Evolutionary conservation across 2,329 filamentous ascomycete genomes (phyloP).

Genomic region (Fusarium xyrophilum): DNA sequence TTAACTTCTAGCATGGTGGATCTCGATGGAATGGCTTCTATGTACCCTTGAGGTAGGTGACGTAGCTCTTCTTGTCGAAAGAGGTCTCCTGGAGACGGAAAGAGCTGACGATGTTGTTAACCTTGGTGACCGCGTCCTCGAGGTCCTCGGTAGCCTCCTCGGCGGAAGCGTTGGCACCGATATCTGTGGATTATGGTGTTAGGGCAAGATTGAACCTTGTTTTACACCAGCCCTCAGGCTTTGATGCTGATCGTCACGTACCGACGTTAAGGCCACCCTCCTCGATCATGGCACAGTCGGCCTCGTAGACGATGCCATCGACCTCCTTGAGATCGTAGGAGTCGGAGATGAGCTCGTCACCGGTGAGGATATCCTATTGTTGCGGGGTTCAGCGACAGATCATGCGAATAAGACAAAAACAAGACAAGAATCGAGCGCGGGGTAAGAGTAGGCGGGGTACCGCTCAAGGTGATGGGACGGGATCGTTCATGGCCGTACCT

Average conservation of each 20-base stretch:
- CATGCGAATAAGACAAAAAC: constrained; percentile 19
- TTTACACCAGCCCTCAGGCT: background rate
- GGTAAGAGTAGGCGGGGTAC: constrained; percentile 18
- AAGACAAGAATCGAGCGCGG: constrained; percentile 28
- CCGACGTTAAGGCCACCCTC: constrained; percentile 76
- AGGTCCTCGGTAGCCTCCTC: constrained; percentile 81
- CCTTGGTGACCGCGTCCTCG: constrained; percentile 74
- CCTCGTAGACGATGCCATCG: constrained; percentile 84
- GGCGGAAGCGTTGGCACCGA: constrained; percentile 94
- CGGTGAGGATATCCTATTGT: constrained; percentile 82
- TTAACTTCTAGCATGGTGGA: constrained; percentile 1
- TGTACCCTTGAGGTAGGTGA: constrained; percentile 83
- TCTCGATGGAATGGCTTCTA: background rate
- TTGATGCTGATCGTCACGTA: constrained; percentile 53
- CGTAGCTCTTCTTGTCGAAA: constrained; percentile 90
- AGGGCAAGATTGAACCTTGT: constrained; percentile 2
- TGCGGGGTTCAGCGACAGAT: constrained; percentile 42
- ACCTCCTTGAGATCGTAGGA: constrained; percentile 84
- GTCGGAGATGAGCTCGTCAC: constrained; percentile 96
- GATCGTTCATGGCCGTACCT: constrained; percentile 53
- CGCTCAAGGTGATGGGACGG: background rate
- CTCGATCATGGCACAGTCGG: constrained; percentile 88
- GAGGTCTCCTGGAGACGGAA: constrained; percentile 83
- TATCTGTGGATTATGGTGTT: constrained; percentile 61
- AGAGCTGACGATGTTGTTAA: constrained; percentile 92